A percentile compares a stretch with the other conserved stretches of the same genome.
Evolutionary conservation across 331 rosid species (phyloP).

Genomic region (Prunus yedoensis): DNA sequence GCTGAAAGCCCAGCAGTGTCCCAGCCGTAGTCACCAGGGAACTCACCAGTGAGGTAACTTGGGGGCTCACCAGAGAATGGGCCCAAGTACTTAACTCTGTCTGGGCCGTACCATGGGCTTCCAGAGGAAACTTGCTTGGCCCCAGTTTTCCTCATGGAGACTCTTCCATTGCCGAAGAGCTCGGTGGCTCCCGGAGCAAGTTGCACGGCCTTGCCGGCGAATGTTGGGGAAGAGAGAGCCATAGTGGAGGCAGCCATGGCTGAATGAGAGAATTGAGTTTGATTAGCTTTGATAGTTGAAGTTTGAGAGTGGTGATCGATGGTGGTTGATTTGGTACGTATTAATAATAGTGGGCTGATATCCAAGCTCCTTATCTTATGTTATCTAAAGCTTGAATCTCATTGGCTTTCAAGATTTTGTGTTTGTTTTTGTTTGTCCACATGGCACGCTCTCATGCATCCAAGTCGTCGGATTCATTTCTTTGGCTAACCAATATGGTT

Average conservation of each 20-base stretch:
- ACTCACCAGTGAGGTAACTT: slow-evolving; percentile 55
- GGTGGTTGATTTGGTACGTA: no score
- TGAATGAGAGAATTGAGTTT: no score
- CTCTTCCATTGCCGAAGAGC: slow-evolving; percentile 26
- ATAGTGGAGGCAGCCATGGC: slow-evolving; percentile 43
- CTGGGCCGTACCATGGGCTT: slow-evolving; percentile 75
- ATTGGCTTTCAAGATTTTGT: no score
- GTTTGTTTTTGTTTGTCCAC: no score
- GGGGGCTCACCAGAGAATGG: slow-evolving; percentile 66
- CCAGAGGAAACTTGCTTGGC: slow-evolving; percentile 27
- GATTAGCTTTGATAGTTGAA: no score
- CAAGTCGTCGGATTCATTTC: no score
- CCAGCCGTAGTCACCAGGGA: slow-evolving; percentile 71
- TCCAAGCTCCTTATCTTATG: no score
- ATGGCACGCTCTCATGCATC: no score
- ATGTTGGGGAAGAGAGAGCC: slow-evolving; percentile 64
- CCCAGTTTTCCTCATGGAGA: slow-evolving; percentile 51
- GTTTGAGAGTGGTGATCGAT: no score
- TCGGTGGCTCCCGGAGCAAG: slow-evolving; percentile 33
- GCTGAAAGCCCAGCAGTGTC: slow-evolving; percentile 70
- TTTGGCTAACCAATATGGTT: no score
- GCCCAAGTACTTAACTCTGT: slow-evolving; percentile 67
- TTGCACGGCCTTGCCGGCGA: slow-evolving; percentile 50
- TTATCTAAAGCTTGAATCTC: no score
- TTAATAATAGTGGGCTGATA: no score